Evolutionary conservation across 2,329 filamentous ascomycete genomes (phyloP).

Genomic region (Endothia cerciana): DNA sequence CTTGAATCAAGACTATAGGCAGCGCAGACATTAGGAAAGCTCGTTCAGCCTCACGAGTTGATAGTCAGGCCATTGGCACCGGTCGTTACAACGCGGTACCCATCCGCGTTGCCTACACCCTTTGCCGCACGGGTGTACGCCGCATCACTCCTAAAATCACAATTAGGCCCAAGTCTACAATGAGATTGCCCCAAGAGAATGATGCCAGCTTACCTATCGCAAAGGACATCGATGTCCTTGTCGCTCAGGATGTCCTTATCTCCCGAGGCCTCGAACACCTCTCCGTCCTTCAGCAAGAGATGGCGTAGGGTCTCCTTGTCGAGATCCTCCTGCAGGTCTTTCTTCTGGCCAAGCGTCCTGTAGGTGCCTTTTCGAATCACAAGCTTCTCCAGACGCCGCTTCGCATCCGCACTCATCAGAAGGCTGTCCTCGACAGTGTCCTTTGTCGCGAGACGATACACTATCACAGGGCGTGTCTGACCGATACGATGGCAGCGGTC

Average conservation of each 20-base stretch:
- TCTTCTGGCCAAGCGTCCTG: constrained; percentile 67
- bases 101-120: constrained; percentile 72
- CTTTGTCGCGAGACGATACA: constrained; percentile 91
- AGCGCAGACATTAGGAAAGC: background rate
- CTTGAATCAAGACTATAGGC: background rate
- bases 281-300: constrained; percentile 72
- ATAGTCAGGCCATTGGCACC: constrained; percentile 53
- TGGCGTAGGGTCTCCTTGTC: constrained; percentile 65
- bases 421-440: constrained; percentile 90
- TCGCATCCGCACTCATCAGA: constrained; percentile 85
- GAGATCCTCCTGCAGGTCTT: constrained; percentile 55
- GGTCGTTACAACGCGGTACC: constrained; percentile 83
- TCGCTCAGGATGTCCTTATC: constrained; percentile 73
- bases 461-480: constrained; percentile 86
- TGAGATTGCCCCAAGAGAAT: background rate
- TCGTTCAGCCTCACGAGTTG: constrained; percentile 9
- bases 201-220: constrained; percentile 61
- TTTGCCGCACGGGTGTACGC: constrained; percentile 74
- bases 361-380: constrained; percentile 95
- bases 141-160: constrained; percentile 52
- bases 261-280: constrained; percentile 61
- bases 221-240: constrained; percentile 75
- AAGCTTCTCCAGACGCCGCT: constrained; percentile 88
- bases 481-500: constrained; percentile 95
- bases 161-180: background rate